Evolutionary conservation across 306 rosid species (phyloP).

Genomic region (Begonia peltatifolia): DNA sequence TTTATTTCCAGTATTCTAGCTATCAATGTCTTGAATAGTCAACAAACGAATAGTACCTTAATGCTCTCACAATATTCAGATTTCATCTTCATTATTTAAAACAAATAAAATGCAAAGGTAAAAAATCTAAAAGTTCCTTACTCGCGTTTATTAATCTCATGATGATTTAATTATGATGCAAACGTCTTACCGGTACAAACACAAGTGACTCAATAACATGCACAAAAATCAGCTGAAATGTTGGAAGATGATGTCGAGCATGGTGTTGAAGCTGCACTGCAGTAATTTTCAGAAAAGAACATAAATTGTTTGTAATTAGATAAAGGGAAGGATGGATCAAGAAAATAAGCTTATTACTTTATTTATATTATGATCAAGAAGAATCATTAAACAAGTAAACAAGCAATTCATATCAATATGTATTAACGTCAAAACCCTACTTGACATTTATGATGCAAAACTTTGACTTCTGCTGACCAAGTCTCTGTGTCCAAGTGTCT

Average conservation of each 20-base stretch:
- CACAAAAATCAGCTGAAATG: conserved; percentile 91
- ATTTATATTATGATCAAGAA: background rate
- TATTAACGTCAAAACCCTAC: too few species aligned
- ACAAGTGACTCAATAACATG: conserved; percentile 97
- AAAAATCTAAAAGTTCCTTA: background rate
- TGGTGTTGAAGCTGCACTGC: conserved; percentile 99
- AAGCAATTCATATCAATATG: too few species aligned
- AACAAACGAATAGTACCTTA: too few species aligned
- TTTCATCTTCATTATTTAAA: background rate
- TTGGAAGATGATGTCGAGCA: conserved; percentile 94
- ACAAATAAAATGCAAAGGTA: conserved; percentile 4
- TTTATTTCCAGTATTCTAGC: too few species aligned
- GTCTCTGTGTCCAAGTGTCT: too few species aligned
- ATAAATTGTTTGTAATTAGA: too few species aligned
- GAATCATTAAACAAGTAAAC: too few species aligned
- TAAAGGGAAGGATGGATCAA: background rate
- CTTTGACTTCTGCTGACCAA: too few species aligned
- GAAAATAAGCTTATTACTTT: conserved; percentile 3
- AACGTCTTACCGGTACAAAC: conserved; percentile 79
- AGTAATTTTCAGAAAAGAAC: conserved; percentile 12
- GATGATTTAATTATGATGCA: background rate
- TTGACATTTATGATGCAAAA: too few species aligned
- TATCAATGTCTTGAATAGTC: too few species aligned
- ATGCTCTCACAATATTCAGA: too few species aligned
- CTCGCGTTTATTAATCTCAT: too few species aligned